Evolutionary conservation across 1,284 basidiomycete species (phyloP).

Genomic region (Rhodotorula sp.): DNA sequence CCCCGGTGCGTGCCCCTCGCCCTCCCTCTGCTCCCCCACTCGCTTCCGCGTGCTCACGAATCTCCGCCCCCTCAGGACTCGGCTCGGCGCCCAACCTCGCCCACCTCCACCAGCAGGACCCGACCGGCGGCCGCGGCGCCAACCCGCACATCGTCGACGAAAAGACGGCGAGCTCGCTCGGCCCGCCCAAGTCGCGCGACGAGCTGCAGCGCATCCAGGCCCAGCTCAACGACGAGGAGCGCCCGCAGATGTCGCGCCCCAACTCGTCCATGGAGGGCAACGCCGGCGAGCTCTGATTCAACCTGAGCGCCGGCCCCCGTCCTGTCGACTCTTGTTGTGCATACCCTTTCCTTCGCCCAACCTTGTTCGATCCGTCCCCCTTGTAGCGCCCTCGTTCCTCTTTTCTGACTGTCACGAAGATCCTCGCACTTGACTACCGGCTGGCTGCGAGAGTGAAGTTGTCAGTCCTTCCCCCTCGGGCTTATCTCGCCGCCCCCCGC

Average conservation of each 20-base stretch:
- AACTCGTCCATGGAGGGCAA: slow-evolving; percentile 1
- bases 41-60: background rate
- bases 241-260: background rate
- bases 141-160: slow-evolving; percentile 48
- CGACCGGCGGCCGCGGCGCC: slow-evolving; percentile 47
- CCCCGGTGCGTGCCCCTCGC: slow-evolving; percentile 13
- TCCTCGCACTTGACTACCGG: no score
- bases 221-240: slow-evolving; percentile 18
- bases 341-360: background rate
- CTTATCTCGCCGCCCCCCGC: background rate
- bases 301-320: background rate
- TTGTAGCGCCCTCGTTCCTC: no score
- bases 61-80: slow-evolving; percentile 16
- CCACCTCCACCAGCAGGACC: slow-evolving; percentile 47
- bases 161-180: slow-evolving; percentile 49
- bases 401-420: no score
- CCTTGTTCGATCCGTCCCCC: background rate
- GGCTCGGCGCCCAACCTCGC: slow-evolving; percentile 48
- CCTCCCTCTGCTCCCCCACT: no score
- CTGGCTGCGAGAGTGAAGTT: no score
- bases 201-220: slow-evolving; percentile 46
- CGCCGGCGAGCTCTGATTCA: background rate
- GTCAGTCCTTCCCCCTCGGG: no score
- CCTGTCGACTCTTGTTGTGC: background rate
- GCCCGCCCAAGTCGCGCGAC: slow-evolving; percentile 52